Evolutionary conservation across 345 rosid genomes (phyloP).

Genomic region (Camelina neglecta): DNA sequence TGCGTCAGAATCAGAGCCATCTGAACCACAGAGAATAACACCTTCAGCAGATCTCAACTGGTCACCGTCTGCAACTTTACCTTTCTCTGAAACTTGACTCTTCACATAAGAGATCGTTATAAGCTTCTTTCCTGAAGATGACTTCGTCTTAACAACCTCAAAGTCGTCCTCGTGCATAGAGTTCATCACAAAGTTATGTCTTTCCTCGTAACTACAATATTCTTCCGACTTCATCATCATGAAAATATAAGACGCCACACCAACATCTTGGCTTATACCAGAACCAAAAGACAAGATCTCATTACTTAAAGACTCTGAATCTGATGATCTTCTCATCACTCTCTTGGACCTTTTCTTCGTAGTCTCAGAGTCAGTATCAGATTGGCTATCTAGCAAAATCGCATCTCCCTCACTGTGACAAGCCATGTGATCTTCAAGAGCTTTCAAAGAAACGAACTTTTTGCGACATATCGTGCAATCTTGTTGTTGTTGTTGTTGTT

Average conservation of each 20-base stretch:
- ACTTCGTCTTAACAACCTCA: slow-evolving; percentile 59
- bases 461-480: slow-evolving; percentile 73
- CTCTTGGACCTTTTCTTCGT: slow-evolving; percentile 63
- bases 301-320: slow-evolving; percentile 45
- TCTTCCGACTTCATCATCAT: slow-evolving; percentile 63
- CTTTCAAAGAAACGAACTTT: slow-evolving; percentile 73
- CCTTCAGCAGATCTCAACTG: slow-evolving; percentile 46
- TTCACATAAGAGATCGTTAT: slow-evolving; percentile 37
- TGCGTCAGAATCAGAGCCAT: slow-evolving; percentile 61
- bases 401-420: slow-evolving; percentile 58
- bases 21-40: slow-evolving; percentile 39
- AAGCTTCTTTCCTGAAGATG: slow-evolving; percentile 55
- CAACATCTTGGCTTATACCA: slow-evolving; percentile 62
- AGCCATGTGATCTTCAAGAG: slow-evolving; percentile 77
- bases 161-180: slow-evolving; percentile 5
- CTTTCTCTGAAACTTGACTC: slow-evolving; percentile 34
- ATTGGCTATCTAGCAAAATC: slow-evolving; percentile 54
- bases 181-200: slow-evolving; percentile 33
- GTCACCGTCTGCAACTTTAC: slow-evolving; percentile 28
- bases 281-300: slow-evolving; percentile 46
- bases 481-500: slow-evolving; percentile 29
- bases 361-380: slow-evolving; percentile 56
- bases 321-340: slow-evolving; percentile 22
- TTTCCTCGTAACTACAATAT: slow-evolving; percentile 52
- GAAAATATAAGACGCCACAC: slow-evolving; percentile 60